Evolutionary conservation across 179 eudicot genomes (phyloP).

Genomic region (Silene vulgaris): DNA sequence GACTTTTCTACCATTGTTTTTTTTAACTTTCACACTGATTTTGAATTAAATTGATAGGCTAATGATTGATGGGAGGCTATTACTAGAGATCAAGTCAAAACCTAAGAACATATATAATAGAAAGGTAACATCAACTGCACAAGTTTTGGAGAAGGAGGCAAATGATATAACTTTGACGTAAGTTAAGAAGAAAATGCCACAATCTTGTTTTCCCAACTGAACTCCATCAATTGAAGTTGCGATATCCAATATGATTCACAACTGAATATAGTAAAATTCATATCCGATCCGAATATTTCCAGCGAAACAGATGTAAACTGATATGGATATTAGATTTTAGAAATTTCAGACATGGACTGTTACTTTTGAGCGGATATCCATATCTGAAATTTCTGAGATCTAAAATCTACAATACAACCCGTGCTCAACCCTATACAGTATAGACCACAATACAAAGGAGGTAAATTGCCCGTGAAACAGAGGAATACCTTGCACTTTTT

Average conservation of each 20-base stretch:
- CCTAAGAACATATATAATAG: too few relatives aligned
- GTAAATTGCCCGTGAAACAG: constrained; percentile 9
- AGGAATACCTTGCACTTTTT: constrained; percentile 82
- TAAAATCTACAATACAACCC: not conserved
- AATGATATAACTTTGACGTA: not conserved
- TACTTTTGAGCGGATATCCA: not conserved
- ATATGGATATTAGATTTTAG: not conserved
- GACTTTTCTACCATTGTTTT: too few relatives aligned
- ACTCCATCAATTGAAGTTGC: not conserved
- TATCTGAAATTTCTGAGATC: not conserved
- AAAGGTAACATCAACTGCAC: too few relatives aligned
- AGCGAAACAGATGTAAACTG: not conserved
- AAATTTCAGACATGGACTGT: not conserved
- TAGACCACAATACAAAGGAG: not conserved
- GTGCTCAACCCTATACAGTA: not conserved
- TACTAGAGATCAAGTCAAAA: too few relatives aligned
- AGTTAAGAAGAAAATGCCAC: not conserved
- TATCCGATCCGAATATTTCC: not conserved
- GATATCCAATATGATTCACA: not conserved
- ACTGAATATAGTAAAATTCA: too few relatives aligned
- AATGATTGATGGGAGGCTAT: too few relatives aligned
- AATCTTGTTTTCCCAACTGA: not conserved
- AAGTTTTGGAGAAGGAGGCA: not conserved
- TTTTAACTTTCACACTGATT: too few relatives aligned
- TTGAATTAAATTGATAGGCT: too few relatives aligned